Percentiles rank a stretch among this genome's conserved stretches.
These are phyloP conservation scores for Trichophyton equinum DNA, from an alignment of 2,329 filamentous ascomycete species.

Conservation along the genomic window DNA sequence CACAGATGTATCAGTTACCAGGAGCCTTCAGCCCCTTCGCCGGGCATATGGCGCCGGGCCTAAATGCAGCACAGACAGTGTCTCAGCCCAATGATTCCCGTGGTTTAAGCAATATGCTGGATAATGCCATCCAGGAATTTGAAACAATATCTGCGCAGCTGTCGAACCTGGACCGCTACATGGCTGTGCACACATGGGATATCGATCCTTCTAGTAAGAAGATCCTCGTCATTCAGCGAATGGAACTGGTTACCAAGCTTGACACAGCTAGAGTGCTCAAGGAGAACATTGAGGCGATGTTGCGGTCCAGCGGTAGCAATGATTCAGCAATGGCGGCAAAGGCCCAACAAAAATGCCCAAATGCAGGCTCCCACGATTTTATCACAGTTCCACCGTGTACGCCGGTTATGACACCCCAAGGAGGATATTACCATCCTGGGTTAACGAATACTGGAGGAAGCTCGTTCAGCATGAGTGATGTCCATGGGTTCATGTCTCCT, in stretches of 20 bases:
- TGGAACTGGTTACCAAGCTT: constrained; percentile 26
- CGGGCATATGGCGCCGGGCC: neutral
- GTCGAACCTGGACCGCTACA: constrained; percentile 26
- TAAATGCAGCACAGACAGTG: neutral
- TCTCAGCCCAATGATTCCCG: neutral
- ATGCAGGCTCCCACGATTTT: neutral
- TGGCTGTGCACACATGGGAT: constrained; percentile 29
- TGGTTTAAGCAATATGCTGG: constrained; percentile 16
- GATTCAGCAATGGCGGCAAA: neutral
- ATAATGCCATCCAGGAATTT: constrained; percentile 21
- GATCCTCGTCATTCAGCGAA: constrained; percentile 26
- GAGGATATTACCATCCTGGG: neutral
- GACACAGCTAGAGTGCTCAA: constrained; percentile 26
- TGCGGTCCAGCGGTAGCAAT: constrained; percentile 12
- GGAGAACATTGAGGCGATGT: constrained; percentile 22
- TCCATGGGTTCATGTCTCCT: neutral
- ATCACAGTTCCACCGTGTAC: neutral
- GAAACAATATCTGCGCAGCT: constrained; percentile 24
- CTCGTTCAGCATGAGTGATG: neutral
- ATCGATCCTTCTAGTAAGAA: constrained; percentile 25
- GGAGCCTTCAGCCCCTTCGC: neutral
- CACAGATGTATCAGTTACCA: neutral
- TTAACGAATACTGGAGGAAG: neutral
- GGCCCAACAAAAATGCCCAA: neutral
- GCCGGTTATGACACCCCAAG: neutral